Base-by-base conservation (phyloP, 2,329 filamentous ascomycete genomes). In the Phyllosticta capitalensis region DNA sequence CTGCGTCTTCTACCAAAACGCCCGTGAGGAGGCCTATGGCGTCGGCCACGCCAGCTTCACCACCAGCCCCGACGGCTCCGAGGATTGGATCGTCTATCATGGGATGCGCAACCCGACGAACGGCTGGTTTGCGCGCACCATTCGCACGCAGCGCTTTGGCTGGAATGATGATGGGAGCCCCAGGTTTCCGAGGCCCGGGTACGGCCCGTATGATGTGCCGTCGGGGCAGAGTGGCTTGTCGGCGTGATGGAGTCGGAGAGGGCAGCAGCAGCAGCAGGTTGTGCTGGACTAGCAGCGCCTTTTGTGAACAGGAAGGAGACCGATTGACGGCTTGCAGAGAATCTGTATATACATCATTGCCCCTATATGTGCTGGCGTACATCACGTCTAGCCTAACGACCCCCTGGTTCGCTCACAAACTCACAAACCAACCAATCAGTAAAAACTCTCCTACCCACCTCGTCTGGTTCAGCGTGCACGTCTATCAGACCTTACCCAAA, bases 71-170 rank as follows among this genome's bases (percentile, higher is more conserved):
- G 78, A 80, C 64, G 76, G 73, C 0, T 73, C 54, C 1, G 75
- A 81, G 66, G 69, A 77, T 58, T 81, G 76, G 76, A 77, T 81
- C 55, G 75, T 80, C n/a, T 81, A 81, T 65, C 78, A 80, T 65
- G 79, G 78, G 9, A 80, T 80, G 77, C 62, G 66, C 33, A 72
- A 79, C 64, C 76, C 76, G n/a, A 70, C 69, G 24, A 75, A 73
- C 54, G 76, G 78, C 0, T 79, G 77, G 78, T 65, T 63, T 26
- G 77, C 75, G 21, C 70, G 78, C 55, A 78, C 74, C n/a, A 77
- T 80, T 54, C 66, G 78, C 9, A 67, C 77, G 33, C 78, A 81
- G 69, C 74, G 71, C 64, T 80, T 80, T 61, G 69, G 63, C 1
- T 80, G 76, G 77, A 77, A 78, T 59, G 68, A 71, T 6, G 75